Base-by-base conservation (phyloP, 2,329 filamentous ascomycete species). In the Clonostachys byssicola region DNA sequence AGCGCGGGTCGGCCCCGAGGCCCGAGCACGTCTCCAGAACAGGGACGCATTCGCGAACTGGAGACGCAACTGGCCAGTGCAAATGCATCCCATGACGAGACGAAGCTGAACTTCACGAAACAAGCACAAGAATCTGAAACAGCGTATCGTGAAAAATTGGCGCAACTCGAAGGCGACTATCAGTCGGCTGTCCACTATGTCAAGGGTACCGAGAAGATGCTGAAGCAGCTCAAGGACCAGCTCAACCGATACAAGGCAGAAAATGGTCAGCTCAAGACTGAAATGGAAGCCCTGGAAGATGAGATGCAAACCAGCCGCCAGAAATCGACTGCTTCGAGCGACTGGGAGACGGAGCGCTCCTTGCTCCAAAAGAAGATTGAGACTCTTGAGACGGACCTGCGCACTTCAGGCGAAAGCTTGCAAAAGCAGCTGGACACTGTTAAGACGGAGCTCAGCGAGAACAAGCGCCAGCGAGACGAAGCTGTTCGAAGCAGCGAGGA, bases 191-290 rank as follows among this genome's bases (percentile, higher is more conserved):
- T 97, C 44, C 94, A 96, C 67, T 99, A 99, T 61, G 89, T 99
- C 56, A 95, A 96, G 68, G 94, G 94, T 49, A 97, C 94, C 2
- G 94, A 99, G 69, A 97, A 96, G 78, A 96, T 99, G 91, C 81
- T 99, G 43, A 92, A 94, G 68, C 92, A 95, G 66, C 92, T 99
- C 78, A 97, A 97, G 73, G 91, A 96, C 60, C 94, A 99, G 69
- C 77, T 99, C n/a, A 78, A 87, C 47, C 89, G 91, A 49, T 94
- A 95, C 70, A 97, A 97, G 77, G 71, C 83, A 12, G 88, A 94
- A 51, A 96, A 96, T 60, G 73, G 77, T 16, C 87, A 88, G 50
- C 75, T 99, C 39, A 92, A 94, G 65, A 80, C 83, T 42, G 90
- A 96, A 59, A 73, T 96, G n/a, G 79, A 86, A 36, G 76, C 80